Conservation (phyloP, 2,329 filamentous ascomycete genomes). For the Phialocephala sp. region DNA sequence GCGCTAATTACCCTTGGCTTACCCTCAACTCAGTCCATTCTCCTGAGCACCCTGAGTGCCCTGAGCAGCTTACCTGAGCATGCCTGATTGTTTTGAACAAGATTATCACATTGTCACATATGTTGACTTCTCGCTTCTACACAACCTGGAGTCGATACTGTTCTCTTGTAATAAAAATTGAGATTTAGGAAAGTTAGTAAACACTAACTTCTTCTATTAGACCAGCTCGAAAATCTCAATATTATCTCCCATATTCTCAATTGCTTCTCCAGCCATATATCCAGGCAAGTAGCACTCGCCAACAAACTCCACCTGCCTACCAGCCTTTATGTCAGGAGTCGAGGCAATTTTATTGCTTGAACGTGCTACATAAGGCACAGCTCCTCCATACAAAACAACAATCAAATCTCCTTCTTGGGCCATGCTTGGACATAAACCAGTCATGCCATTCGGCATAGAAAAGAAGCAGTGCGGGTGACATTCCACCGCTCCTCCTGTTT, state of each 20-base stretch:
- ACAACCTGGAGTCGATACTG: no score
- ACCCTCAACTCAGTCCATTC: no score
- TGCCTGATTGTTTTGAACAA: no score
- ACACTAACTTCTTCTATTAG: no score
- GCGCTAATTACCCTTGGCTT: no score
- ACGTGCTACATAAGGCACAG: constrained; percentile 23
- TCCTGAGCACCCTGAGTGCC: no score
- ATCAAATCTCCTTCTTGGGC: constrained; percentile 24
- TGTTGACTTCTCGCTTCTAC: no score
- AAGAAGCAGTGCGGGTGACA: neutral
- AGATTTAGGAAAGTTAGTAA: no score
- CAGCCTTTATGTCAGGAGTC: neutral
- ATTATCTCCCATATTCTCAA: neutral
- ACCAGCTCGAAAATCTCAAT: neutral
- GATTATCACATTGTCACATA: no score
- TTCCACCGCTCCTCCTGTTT: neutral
- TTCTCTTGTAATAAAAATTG: no score
- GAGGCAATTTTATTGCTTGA: neutral
- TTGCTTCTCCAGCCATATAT: constrained; percentile 34
- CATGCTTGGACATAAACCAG: constrained; percentile 16
- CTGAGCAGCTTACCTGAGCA: no score
- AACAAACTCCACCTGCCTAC: constrained; percentile 26
- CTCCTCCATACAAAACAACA: constrained; percentile 23
- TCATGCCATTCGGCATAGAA: neutral
- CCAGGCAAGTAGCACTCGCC: constrained; percentile 39